Evolutionary conservation across 148 eudicot species (phyloP).

Genomic region (Chenopodium quinoa): DNA sequence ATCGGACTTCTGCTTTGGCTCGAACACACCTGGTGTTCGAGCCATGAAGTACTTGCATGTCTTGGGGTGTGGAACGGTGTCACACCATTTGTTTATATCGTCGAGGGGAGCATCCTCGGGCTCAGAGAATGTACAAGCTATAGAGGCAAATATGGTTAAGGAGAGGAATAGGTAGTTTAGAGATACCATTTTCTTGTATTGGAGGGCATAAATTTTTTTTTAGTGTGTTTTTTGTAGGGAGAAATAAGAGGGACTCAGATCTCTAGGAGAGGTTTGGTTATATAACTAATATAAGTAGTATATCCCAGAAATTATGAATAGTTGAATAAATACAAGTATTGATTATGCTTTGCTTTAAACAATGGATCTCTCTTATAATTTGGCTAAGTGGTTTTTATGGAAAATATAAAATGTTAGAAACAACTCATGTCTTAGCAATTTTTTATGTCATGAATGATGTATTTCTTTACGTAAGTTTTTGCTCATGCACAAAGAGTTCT

Average conservation of each 20-base stretch:
- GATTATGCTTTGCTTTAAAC: background rate
- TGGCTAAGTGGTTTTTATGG: background rate
- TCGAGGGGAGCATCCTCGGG: conserved; percentile 11
- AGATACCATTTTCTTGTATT: conserved; percentile 20
- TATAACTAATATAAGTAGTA: background rate
- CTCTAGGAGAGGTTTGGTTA: conserved; percentile 15
- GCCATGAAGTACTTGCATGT: conserved; percentile 50
- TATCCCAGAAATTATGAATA: background rate
- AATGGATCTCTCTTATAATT: conserved; percentile 8
- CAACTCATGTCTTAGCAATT: conserved; percentile 4
- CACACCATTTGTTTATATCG: conserved; percentile 50
- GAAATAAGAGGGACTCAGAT: conserved; percentile 17
- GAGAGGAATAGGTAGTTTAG: conserved; percentile 1
- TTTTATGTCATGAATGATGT: conserved; percentile 5
- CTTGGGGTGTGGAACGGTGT: conserved; percentile 46
- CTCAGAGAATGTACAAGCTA: conserved; percentile 1
- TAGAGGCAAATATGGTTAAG: conserved; percentile 12
- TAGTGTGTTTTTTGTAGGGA: background rate
- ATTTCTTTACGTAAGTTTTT: conserved; percentile 12
- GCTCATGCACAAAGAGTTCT: conserved; percentile 10
- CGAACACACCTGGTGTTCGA: conserved; percentile 17
- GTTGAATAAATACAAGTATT: background rate
- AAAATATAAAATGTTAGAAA: conserved; percentile 13
- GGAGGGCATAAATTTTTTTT: background rate
- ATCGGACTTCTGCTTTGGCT: conserved; percentile 37